Base-by-base conservation (phyloP, 75 land plant species). In the Cryptomeria japonica region DNA sequence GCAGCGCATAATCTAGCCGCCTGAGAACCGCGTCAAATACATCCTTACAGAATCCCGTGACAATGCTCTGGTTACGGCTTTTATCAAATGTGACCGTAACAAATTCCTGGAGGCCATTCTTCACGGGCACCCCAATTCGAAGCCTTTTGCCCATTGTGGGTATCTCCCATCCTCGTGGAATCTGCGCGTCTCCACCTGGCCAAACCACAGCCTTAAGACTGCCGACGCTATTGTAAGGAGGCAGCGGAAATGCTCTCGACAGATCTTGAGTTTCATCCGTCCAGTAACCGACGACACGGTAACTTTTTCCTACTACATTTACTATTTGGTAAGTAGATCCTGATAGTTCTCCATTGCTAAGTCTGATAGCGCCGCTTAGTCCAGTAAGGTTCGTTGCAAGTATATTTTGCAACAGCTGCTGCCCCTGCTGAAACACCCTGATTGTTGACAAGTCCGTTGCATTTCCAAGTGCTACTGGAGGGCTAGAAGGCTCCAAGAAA, bases 11-110 rank as follows among this genome's bases (percentile, higher is more conserved):
- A 13, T 87, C 91, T 0, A 93, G 84, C 32, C 37, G 32, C 10
- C 37, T 55, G 78, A 89, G 85, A 6, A 85, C 92, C 15, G 88
- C 88, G 7, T 89, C 64, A 47, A 93, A 93, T 2, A 93, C 88
- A 44, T 91, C 92, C 0, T 89, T 91, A 68, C 90, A 86, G 89
- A 84, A 89, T 3, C 93, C 93, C n/a, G 47, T 87, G 32, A 84
- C 83, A 2, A 28, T 77, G 12, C 87, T 86, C 36, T 73, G 6
- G 49, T 86, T 90, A 3, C 86, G 87, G 16, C 0, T 47, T 19
- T 32, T 31, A 68, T 87, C 85, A 34, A 4, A 18, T 55, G 86
- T 77, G 47, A 88, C 85, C 18, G 42, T 87, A 5, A 92, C 80
- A 46, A 91, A 91, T 31, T 89, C 93, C 14, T 47, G 64, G 79